Base-by-base conservation (phyloP, 2,329 filamentous ascomycete species). In the Sporothrix humicola region DNA sequence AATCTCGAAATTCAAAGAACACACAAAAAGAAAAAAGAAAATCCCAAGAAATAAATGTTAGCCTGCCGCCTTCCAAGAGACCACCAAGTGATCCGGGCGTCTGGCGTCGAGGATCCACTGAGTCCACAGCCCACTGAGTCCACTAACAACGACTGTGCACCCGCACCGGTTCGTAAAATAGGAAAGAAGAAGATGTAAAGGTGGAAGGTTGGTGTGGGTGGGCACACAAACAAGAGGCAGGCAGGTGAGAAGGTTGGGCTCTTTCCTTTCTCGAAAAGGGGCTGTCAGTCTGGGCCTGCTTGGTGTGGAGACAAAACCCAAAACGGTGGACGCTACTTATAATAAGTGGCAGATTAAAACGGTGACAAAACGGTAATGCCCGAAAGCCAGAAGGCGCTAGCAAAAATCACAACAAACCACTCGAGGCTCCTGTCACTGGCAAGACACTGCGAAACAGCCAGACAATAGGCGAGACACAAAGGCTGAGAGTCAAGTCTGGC, bases 21-120 rank as follows among this genome's bases (percentile, higher is more conserved):
- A 59, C 7, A 15, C 13, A 59, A 23, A 58, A 59, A 59, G 4
- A 59, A 37, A 31, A 37, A 37, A 59, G 12, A 59, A 37, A 63
- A 20, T 10, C 31, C 31, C 31, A 31, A 59, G 12, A 37, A 37
- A 63, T n/a, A 3, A 44, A 44, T 12, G 37, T 15, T 26, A 31
- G 31, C 31, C 31, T 37, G 17, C 37, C 12, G 17, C 9, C 31
- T 8, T 20, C 7, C 37, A 7, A 42, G 56, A 44, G 37, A 17
- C 17, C 58, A 61, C 26, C 59, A 20, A 9, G 52, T 48, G 69
- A 59, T 71, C 69, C 69, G 69, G 69, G 68, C 68, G 68, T 31
- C 52, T 70, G 68, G 52, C 52, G 20, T 23, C 8, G 8, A 56
- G n/a, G 52, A 2, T 7, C 48, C 48, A 15, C 12, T 17, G 15